Evolutionary conservation across 139 green algal species (phyloP).

Genomic region (Picocystis salinarum): DNA sequence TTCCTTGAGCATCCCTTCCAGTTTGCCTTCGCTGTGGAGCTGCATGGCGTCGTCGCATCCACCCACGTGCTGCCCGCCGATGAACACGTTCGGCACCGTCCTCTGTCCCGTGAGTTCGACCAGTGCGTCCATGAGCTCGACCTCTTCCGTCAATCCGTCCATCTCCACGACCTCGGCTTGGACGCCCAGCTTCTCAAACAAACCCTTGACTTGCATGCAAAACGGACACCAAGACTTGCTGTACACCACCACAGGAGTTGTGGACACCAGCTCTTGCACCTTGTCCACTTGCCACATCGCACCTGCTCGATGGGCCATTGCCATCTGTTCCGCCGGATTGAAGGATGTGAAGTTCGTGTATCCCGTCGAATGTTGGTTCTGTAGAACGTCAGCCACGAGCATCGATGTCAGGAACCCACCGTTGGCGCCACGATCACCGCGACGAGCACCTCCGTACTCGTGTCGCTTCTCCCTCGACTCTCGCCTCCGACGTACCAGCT

Average conservation of each 20-base stretch:
- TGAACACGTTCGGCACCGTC: constrained; percentile 24
- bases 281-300: constrained; percentile 11
- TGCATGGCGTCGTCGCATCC: constrained; percentile 15
- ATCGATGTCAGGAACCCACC: no score
- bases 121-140: constrained; percentile 12
- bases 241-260: constrained; percentile 24
- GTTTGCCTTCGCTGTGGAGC: neutral
- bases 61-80: constrained; percentile 16
- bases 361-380: no score
- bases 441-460: no score
- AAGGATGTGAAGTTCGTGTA: no score
- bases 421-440: no score
- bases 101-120: constrained; percentile 15
- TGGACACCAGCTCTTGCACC: constrained; percentile 21
- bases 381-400: no score
- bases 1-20: no score
- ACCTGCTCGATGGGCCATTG: no score
- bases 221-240: constrained; percentile 17
- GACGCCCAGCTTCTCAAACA: constrained; percentile 7
- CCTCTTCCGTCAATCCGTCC: constrained; percentile 14
- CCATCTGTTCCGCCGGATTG: no score
- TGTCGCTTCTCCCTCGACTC: no score
- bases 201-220: constrained; percentile 14
- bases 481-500: no score
- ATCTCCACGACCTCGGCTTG: constrained; percentile 16